These are phyloP conservation scores for Pyrus hybrid DNA, from an alignment of 331 rosid species.

Conservation along the genomic window DNA sequence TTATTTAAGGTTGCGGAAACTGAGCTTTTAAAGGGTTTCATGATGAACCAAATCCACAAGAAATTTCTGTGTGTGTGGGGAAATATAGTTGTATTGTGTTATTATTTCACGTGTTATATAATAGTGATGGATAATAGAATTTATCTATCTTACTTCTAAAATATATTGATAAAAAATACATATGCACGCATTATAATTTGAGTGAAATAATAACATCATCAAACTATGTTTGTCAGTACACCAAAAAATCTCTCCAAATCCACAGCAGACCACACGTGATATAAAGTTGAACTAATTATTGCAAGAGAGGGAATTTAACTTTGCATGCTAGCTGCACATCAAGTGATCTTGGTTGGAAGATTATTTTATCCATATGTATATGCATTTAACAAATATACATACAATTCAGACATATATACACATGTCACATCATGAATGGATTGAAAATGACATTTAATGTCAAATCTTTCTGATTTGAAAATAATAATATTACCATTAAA, in stretches of 20 bases:
- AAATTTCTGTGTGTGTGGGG: not conserved
- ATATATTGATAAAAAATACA: too few species aligned
- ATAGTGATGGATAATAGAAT: too few species aligned
- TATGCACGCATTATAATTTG: too few species aligned
- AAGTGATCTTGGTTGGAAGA: not conserved
- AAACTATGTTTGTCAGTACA: too few species aligned
- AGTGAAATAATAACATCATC: too few species aligned
- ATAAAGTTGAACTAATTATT: slow-evolving; percentile 16
- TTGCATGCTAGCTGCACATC: not conserved
- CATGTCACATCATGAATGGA: not conserved
- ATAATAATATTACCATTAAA: not conserved
- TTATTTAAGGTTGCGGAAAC: slow-evolving; percentile 6
- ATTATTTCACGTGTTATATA: not conserved
- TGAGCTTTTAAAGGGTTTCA: slow-evolving; percentile 34
- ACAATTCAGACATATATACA: not conserved
- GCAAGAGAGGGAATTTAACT: not conserved
- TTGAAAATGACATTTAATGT: not conserved
- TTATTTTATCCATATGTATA: not conserved
- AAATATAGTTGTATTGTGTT: too few species aligned
- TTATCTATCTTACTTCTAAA: too few species aligned
- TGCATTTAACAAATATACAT: not conserved
- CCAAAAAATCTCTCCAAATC: not conserved
- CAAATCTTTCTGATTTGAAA: not conserved
- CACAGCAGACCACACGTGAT: slow-evolving; percentile 50
- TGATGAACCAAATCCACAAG: slow-evolving; percentile 21